Evolutionary conservation across 2,329 filamentous ascomycete species (phyloP).

Genomic region (Microsporum canis): DNA sequence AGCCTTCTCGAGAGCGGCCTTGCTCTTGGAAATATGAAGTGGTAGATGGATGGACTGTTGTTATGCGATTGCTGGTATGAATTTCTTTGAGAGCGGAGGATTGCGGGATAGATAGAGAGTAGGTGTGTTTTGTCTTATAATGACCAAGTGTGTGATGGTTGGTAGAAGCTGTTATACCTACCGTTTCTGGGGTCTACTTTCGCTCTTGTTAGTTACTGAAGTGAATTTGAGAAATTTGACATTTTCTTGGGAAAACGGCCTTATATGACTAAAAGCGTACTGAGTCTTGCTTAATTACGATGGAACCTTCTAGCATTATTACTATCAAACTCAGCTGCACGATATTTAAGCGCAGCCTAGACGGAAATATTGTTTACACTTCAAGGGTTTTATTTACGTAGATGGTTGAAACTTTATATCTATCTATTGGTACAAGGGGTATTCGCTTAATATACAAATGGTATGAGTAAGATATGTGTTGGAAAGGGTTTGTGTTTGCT

Average conservation of each 20-base stretch:
- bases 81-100: not conserved
- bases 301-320: not conserved
- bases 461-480: not conserved
- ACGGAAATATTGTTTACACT: not conserved
- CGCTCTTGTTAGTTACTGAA: no score
- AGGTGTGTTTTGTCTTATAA: no score
- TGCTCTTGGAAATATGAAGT: not conserved
- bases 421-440: constrained; percentile 1
- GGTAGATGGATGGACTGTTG: not conserved
- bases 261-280: not conserved
- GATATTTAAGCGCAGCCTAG: not conserved
- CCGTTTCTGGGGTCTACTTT: no score
- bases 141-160: no score
- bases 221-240: no score
- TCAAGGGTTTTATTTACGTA: not conserved
- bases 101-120: not conserved
- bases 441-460: not conserved
- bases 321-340: not conserved
- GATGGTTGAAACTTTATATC: not conserved
- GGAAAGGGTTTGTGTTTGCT: not conserved
- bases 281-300: not conserved
- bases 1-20: constrained; percentile 32
- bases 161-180: no score
- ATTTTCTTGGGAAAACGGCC: not conserved
- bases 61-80: not conserved